Evolutionary conservation across 768 basidiomycete genomes (phyloP).

Genomic region (Hypholoma sublateritium): DNA sequence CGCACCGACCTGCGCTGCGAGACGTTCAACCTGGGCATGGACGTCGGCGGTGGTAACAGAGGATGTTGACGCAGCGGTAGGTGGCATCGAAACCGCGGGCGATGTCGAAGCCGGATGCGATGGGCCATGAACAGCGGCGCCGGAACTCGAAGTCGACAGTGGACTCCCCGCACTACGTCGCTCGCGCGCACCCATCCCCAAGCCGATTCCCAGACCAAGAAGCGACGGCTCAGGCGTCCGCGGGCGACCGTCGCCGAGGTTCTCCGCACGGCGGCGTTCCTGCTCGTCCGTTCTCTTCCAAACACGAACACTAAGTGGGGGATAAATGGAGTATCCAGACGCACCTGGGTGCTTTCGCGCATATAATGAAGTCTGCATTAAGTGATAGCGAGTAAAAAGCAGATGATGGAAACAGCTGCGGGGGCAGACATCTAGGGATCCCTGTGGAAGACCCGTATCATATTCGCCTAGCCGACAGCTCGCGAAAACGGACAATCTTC

Average conservation of each 20-base stretch:
- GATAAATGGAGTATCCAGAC: too few relatives aligned
- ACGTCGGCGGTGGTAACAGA: constrained; percentile 29
- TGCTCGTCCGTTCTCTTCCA: too few relatives aligned
- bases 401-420: too few relatives aligned
- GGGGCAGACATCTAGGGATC: too few relatives aligned
- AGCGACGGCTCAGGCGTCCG: constrained; percentile 77
- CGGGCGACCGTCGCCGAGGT: constrained; percentile 55
- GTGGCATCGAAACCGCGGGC: not conserved
- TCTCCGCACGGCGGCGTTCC: constrained; percentile 30
- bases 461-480: too few relatives aligned
- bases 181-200: not conserved
- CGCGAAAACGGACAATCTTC: too few relatives aligned
- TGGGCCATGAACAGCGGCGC: not conserved
- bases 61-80: constrained; percentile 1
- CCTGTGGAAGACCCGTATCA: too few relatives aligned
- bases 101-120: constrained; percentile 5
- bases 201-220: constrained; percentile 23
- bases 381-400: too few relatives aligned
- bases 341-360: too few relatives aligned
- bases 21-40: constrained; percentile 59
- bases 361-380: too few relatives aligned
- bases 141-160: not conserved
- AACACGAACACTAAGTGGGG: too few relatives aligned
- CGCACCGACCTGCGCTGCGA: constrained; percentile 74
- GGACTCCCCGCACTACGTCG: not conserved